Evolutionary conservation across 2,329 filamentous ascomycete genomes (phyloP), one percentile per base, ranked within the genome.

Genomic region (Pseudopyricularia cyperi): DNA sequence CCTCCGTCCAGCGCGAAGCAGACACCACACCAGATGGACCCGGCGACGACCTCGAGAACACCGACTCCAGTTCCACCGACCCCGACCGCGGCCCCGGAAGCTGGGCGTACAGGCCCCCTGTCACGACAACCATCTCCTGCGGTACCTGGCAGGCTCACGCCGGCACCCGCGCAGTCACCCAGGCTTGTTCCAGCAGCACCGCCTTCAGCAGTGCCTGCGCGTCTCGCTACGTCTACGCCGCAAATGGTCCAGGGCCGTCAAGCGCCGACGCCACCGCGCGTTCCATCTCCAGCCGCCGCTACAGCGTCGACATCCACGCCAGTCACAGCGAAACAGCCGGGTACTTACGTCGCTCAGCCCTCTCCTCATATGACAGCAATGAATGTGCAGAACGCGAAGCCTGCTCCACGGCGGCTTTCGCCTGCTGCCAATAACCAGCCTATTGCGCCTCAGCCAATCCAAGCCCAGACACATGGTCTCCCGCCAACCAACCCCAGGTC

Each of bases 281-380:
- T 44, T 44, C 39, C 39, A 44, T 44, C 39, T 4, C 39, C 39
- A 26, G 39, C 39, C 19, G 11, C 22, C 24, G 39, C 39, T 24
- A 12, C 14, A 14, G 8, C 28, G 17, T 28, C 22, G 52, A 50
- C 54, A 22, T 50, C 33, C 47, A 51, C 37, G 48, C 52, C 46
- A 33, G 28, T 6, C 24, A 26, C 22, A 24, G 15, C 39, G 24
- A 19, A 44, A 24, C 19, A 8, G 15, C 22, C 39, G 12, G 11
- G 17, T 14, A 12, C 7, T 12, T 11, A 26, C 22, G 15, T 12
- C 11, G 22, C 39, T 8, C 39, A 26, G 12, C 22, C 39, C 3
- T 44, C 39, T 22, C 19, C 22, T 14, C 17, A 44, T 19, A 12
- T 24, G 19, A 15, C 22, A 44, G 12, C 22, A 26, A 7, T 44